A percentile compares a stretch with the other conserved stretches of the same genome.
These are phyloP conservation scores for Ceriops tagal DNA, from an alignment of 345 rosid genomes.

Conservation along the genomic window DNA sequence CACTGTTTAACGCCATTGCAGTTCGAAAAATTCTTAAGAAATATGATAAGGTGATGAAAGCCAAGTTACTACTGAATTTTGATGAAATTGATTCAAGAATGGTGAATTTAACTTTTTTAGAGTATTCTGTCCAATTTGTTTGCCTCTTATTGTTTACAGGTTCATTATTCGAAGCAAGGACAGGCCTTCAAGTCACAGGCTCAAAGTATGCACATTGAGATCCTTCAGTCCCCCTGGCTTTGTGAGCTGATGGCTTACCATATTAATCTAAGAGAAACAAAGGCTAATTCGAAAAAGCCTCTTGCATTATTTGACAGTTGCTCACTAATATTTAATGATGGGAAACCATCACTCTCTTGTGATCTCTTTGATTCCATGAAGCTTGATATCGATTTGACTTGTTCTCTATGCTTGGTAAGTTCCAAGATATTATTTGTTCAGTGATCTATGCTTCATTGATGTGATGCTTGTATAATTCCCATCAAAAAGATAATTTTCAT, in stretches of 20 bases:
- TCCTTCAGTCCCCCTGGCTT: constrained; percentile 93
- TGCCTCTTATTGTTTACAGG: constrained; percentile 32
- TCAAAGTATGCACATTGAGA: constrained; percentile 79
- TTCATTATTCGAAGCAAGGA: constrained; percentile 90
- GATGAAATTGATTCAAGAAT: background rate
- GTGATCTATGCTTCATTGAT: background rate
- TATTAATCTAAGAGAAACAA: constrained; percentile 64
- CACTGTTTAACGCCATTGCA: constrained; percentile 77
- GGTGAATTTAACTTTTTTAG: too few species aligned
- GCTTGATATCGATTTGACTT: constrained; percentile 79
- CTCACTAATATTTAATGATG: constrained; percentile 52
- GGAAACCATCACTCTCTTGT: constrained; percentile 68
- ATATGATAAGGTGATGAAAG: constrained; percentile 70
- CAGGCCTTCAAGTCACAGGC: constrained; percentile 83
- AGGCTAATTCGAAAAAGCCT: constrained; percentile 34
- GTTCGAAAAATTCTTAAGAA: constrained; percentile 88
- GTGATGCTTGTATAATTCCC: background rate
- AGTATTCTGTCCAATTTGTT: background rate
- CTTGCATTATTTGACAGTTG: constrained; percentile 65
- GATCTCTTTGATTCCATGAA: constrained; percentile 73
- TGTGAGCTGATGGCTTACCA: constrained; percentile 91
- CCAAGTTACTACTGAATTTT: background rate
- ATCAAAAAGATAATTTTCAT: too few species aligned
- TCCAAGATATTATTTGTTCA: constrained; percentile 1
- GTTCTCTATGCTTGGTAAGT: constrained; percentile 93